A percentile compares a stretch with the other conserved stretches of the same genome.
These are phyloP conservation scores for Pleurotus platypus DNA, from an alignment of 768 basidiomycete genomes.

Conservation along the genomic window DNA sequence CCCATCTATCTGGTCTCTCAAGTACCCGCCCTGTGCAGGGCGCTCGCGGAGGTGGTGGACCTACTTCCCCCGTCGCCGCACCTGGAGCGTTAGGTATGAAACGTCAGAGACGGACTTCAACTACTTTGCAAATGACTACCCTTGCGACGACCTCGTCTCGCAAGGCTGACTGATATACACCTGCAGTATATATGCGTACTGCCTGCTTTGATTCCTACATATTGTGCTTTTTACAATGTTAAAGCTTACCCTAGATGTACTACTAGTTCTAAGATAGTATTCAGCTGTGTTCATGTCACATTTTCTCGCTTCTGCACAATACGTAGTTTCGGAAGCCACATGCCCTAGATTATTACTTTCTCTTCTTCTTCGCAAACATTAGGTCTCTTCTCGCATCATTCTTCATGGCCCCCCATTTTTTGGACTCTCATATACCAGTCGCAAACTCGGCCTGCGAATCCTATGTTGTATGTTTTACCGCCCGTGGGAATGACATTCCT, in stretches of 20 bases:
- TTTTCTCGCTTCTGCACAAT: slow-evolving; percentile 4
- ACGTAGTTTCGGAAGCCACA: slow-evolving; percentile 16
- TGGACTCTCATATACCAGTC: background rate
- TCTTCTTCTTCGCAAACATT: slow-evolving; percentile 14
- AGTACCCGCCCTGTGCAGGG: slow-evolving; percentile 35
- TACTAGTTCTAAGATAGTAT: slow-evolving; percentile 4
- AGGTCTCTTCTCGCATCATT: slow-evolving; percentile 9
- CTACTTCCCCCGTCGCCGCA: slow-evolving; percentile 20
- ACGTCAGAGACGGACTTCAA: slow-evolving; percentile 77
- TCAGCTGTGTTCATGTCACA: slow-evolving; percentile 7
- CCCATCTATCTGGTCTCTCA: slow-evolving; percentile 43
- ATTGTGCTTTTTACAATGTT: slow-evolving; percentile 20
- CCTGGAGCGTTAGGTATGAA: slow-evolving; percentile 55
- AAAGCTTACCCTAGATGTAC: slow-evolving; percentile 20
- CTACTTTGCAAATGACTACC: slow-evolving; percentile 41
- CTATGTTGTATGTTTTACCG: background rate
- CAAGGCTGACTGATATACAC: slow-evolving; percentile 3
- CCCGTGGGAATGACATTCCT: slow-evolving; percentile 5
- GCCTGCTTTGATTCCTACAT: slow-evolving; percentile 12
- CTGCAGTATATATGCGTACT: slow-evolving; percentile 12
- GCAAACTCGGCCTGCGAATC: background rate
- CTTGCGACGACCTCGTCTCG: slow-evolving; percentile 9
- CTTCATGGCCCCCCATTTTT: slow-evolving; percentile 5
- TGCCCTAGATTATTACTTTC: slow-evolving; percentile 26
- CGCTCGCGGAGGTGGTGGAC: slow-evolving; percentile 17